Evolutionary conservation across 495 filamentous ascomycete genomes (phyloP), one percentile per base, ranked within the genome.

Genomic region (Friedmanniomyces simplex): DNA sequence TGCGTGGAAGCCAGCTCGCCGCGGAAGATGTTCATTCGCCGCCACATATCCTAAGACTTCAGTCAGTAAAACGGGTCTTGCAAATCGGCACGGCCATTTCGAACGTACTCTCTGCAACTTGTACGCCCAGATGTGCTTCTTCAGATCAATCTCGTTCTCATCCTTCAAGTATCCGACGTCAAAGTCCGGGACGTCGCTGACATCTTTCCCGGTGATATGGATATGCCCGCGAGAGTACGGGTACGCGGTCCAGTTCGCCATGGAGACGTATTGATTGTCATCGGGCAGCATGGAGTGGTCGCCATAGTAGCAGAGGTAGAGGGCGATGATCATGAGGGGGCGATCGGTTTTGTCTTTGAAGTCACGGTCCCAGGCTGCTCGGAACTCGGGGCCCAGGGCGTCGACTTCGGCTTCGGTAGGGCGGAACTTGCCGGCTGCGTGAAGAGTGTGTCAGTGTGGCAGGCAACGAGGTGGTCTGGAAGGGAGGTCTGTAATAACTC

Each of bases 211-310:
- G 22, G 62, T 79, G 61, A 83, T 79, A 63, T 82, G 80, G 25
- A 83, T 66, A 51, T 71, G 68, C 2, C 81, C 80, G 1, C 79
- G 78, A 6, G 79, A 79, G 53, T 74, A 75, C 10, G 81, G 79
- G 61, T 83, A 79, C 22, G 68, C 64, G 4, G 74, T 74, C 58
- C 58, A 61, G 41, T 61, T 61, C 2, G 58, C 58, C 32, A 61
- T 50, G 6, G 58, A 61, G 46, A 61, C 58, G 32, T 61, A 61
- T 42, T 61, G 52, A 34, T 37, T 36, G 42, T 50, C 58, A 25
- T 61, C 58, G 36, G 58, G 58, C 8, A 61, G 53, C 45, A 52
- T 52, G 26, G 37, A 48, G 48, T 61, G 58, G 24, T 61, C 58
- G 46, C 58, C 58, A 36, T 61, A 61, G 53, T 56, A 61, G 52